phyloP scores from a whole-genome alignment of 495 filamentous ascomycete species.

The Xylaria nigripes region DNA sequence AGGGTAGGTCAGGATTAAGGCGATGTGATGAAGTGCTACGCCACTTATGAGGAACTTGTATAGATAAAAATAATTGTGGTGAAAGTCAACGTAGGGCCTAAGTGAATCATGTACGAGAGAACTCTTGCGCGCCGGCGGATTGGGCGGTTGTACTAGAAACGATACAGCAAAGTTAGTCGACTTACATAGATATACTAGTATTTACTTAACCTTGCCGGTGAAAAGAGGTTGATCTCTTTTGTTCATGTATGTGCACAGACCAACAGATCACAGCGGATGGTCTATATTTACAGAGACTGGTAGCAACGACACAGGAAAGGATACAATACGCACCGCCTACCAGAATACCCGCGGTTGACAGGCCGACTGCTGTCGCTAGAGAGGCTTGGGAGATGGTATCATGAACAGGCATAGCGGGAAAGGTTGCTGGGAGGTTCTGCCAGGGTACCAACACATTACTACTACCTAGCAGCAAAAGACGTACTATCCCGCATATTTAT shows the following conservation, averaged over 20 bases:
- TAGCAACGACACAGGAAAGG: not conserved
- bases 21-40: not conserved
- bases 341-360: not conserved
- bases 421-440: not conserved
- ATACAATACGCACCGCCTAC: not conserved
- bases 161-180: not conserved
- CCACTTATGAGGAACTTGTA: not conserved
- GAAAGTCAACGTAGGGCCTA: not conserved
- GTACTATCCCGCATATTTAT: too few species aligned
- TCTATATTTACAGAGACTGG: too few species aligned
- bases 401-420: not conserved
- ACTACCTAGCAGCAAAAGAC: too few species aligned
- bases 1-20: slow-evolving; percentile 13
- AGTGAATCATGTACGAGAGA: not conserved
- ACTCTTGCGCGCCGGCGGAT: not conserved
- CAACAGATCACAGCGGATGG: too few species aligned
- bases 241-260: too few species aligned
- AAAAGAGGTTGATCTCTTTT: too few species aligned
- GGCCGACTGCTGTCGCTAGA: not conserved
- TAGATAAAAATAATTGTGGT: not conserved
- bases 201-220: not conserved
- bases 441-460: too few species aligned
- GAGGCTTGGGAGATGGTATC: not conserved
- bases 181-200: not conserved
- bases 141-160: not conserved